phyloP scores from a whole-genome alignment of 345 rosid species.

The Reutealis trisperma region DNA sequence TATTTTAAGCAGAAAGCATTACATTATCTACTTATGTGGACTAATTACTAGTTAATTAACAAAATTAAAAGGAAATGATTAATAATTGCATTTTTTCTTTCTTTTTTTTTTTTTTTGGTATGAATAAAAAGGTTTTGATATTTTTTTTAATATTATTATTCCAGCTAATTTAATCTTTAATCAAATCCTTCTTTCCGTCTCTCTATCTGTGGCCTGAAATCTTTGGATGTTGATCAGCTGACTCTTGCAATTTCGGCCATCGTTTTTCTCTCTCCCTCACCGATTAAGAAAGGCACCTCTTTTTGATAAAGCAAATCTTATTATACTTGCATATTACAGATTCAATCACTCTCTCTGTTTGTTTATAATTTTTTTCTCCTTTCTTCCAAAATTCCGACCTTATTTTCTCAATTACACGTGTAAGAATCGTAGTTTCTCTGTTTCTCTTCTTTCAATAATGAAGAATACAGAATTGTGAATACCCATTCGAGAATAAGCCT shows the following conservation, averaged over 20 bases:
- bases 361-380: not conserved
- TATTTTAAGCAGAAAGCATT: no score
- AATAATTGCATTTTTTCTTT: no score
- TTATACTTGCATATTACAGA: not conserved
- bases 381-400: slow-evolving; percentile 7
- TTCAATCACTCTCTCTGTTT: slow-evolving; percentile 18
- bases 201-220: slow-evolving; percentile 17
- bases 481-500: slow-evolving; percentile 20
- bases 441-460: not conserved
- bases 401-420: not conserved
- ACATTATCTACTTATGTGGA: no score
- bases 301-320: not conserved
- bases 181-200: not conserved
- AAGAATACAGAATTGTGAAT: slow-evolving; percentile 4
- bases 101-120: no score
- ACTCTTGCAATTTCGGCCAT: slow-evolving; percentile 23
- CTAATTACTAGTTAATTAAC: no score
- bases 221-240: slow-evolving; percentile 38
- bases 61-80: no score
- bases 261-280: slow-evolving; percentile 16
- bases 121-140: no score
- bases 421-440: not conserved
- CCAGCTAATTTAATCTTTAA: slow-evolving; percentile 21
- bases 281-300: slow-evolving; percentile 20
- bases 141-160: no score